These are phyloP conservation scores for Ustilago hordei DNA, from an alignment of 1,284 basidiomycete species.

Conservation along the genomic window DNA sequence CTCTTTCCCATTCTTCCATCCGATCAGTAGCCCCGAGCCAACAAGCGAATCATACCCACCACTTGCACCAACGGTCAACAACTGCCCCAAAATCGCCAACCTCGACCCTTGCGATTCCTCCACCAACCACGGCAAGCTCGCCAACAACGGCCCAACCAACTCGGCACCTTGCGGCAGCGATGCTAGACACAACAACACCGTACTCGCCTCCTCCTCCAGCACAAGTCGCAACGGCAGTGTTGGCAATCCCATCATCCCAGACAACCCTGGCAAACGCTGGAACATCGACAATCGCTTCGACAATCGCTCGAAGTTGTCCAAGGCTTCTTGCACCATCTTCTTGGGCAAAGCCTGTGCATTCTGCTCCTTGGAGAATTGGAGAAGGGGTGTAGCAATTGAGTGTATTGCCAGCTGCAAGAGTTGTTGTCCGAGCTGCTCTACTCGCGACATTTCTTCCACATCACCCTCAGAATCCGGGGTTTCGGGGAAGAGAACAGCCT, in stretches of 20 bases:
- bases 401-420: constrained; percentile 36
- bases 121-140: constrained; percentile 13
- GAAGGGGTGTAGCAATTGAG: constrained; percentile 18
- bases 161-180: constrained; percentile 18
- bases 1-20: constrained; percentile 25
- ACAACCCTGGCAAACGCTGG: constrained; percentile 4
- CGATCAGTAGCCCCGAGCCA: constrained; percentile 20
- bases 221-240: constrained; percentile 22
- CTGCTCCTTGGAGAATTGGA: constrained; percentile 7
- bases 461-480: not conserved
- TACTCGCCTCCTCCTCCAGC: constrained; percentile 9
- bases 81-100: constrained; percentile 14
- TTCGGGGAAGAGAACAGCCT: constrained; percentile 27
- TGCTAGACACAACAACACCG: constrained; percentile 30
- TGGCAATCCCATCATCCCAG: constrained; percentile 15
- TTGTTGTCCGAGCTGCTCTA: constrained; percentile 36
- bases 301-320: constrained; percentile 12
- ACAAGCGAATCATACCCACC: constrained; percentile 16
- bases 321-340: not conserved
- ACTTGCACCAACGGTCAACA: constrained; percentile 3
- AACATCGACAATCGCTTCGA: constrained; percentile 12
- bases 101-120: constrained; percentile 13
- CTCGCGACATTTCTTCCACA: not conserved
- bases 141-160: constrained; percentile 19
- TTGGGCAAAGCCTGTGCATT: not conserved